These are phyloP conservation scores for Chalciporus sphaerocephalus DNA, from an alignment of 768 basidiomycete species.

Conservation along the genomic window DNA sequence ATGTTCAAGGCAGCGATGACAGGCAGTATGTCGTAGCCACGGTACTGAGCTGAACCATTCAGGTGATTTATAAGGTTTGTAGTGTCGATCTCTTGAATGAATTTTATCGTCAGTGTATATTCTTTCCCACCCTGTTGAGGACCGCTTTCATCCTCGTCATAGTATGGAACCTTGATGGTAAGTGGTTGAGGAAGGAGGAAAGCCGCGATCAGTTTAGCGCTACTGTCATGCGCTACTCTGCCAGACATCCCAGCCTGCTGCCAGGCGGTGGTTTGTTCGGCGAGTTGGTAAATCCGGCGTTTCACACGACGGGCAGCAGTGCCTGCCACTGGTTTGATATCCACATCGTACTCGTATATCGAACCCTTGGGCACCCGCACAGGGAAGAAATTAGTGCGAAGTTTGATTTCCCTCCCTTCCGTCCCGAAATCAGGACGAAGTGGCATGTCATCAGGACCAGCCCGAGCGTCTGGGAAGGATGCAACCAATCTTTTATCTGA, in stretches of 20 bases:
- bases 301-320: slow-evolving; percentile 38
- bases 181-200: slow-evolving; percentile 39
- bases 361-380: slow-evolving; percentile 44
- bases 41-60: slow-evolving; percentile 39
- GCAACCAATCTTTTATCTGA: slow-evolving; percentile 44
- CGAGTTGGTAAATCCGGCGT: slow-evolving; percentile 45
- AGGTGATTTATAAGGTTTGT: slow-evolving; percentile 43
- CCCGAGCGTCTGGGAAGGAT: slow-evolving; percentile 26
- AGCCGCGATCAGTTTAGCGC: slow-evolving; percentile 44
- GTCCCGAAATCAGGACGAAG: slow-evolving; percentile 47
- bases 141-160: slow-evolving; percentile 43
- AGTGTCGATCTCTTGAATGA: slow-evolving; percentile 42
- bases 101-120: slow-evolving; percentile 43
- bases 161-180: slow-evolving; percentile 36
- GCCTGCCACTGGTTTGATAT: slow-evolving; percentile 35
- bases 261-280: slow-evolving; percentile 43
- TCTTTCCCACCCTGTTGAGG: slow-evolving; percentile 33
- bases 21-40: slow-evolving; percentile 43
- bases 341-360: slow-evolving; percentile 46
- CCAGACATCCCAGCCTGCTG: slow-evolving; percentile 36
- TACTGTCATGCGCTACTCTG: slow-evolving; percentile 45
- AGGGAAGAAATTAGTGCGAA: slow-evolving; percentile 53
- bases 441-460: slow-evolving; percentile 35
- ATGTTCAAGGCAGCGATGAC: slow-evolving; percentile 49
- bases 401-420: slow-evolving; percentile 39